phyloP scores from a whole-genome alignment of 768 basidiomycete genomes.

The Hypsizygus marmoreus region DNA sequence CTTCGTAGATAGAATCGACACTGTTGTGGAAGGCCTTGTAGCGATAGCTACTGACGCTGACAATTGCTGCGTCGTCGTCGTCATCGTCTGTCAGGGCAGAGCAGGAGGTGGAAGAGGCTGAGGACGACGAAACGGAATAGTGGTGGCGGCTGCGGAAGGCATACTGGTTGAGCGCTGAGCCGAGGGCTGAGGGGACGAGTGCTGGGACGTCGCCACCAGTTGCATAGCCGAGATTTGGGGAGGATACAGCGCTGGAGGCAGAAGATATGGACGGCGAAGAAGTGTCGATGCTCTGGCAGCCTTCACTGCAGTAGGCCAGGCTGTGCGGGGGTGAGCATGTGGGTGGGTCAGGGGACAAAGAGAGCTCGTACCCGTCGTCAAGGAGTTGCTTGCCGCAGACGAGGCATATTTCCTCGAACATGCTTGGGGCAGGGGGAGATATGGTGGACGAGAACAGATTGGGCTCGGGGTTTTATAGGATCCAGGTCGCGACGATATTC shows the following conservation, averaged over 20 bases:
- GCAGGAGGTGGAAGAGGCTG: slow-evolving; percentile 66
- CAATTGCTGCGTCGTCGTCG: slow-evolving; percentile 45
- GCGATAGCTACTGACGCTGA: slow-evolving; percentile 33
- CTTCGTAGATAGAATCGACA: slow-evolving; percentile 40
- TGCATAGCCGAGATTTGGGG: slow-evolving; percentile 59
- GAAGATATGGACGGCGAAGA: slow-evolving; percentile 70
- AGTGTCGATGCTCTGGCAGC: slow-evolving; percentile 62
- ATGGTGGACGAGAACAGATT: slow-evolving; percentile 12
- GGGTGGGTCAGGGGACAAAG: slow-evolving; percentile 17
- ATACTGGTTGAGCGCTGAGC: slow-evolving; percentile 51
- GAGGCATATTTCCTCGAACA: slow-evolving; percentile 83
- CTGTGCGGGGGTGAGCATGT: slow-evolving; percentile 35
- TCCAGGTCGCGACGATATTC: slow-evolving; percentile 38
- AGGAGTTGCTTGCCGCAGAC: slow-evolving; percentile 66
- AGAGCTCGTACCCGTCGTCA: slow-evolving; percentile 57
- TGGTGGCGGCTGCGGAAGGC: slow-evolving; percentile 42
- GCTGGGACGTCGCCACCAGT: slow-evolving; percentile 64
- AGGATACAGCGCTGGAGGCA: slow-evolving; percentile 67
- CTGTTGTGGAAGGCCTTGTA: slow-evolving; percentile 36
- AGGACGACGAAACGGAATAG: slow-evolving; percentile 63
- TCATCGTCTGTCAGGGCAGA: slow-evolving; percentile 68
- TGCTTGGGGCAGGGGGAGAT: slow-evolving; percentile 27
- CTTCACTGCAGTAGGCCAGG: slow-evolving; percentile 70
- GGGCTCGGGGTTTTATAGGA: slow-evolving; percentile 38
- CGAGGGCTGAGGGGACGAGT: slow-evolving; percentile 66